phyloP scores from a whole-genome alignment of 2,329 filamentous ascomycete species.

The Xylaria sp. region DNA sequence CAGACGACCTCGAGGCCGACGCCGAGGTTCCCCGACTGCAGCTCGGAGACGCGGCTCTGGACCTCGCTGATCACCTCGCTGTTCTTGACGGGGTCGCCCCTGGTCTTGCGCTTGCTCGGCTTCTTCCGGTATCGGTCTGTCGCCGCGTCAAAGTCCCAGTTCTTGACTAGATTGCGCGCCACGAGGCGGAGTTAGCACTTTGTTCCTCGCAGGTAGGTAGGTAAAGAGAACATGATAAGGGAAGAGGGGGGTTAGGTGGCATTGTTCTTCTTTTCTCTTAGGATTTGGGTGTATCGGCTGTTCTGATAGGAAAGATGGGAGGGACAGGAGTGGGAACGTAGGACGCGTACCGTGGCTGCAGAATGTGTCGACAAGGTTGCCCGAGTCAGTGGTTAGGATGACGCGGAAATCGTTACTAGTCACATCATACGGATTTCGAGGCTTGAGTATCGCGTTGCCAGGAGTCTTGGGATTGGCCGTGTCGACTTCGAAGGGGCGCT shows the following conservation, averaged over 20 bases:
- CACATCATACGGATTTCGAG: neutral
- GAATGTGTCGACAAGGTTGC: neutral
- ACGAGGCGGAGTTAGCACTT: no score
- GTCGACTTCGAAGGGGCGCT: neutral
- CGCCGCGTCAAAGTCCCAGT: neutral
- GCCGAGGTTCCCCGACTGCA: neutral
- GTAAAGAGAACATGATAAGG: neutral
- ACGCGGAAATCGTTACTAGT: neutral
- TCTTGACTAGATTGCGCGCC: no score
- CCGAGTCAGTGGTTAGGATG: neutral
- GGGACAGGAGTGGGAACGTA: neutral
- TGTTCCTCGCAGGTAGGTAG: no score
- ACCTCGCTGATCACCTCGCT: constrained; percentile 1
- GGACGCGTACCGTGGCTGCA: neutral
- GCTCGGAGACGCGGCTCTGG: neutral
- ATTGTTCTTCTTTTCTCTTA: no score
- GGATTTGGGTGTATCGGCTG: no score
- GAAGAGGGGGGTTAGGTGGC: no score
- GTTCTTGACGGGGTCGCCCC: neutral
- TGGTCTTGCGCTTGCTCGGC: neutral
- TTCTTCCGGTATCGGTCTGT: neutral
- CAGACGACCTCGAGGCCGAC: neutral
- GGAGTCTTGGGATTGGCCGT: no score
- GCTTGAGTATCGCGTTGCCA: neutral
- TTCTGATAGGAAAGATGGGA: no score